These are phyloP conservation scores for Ophiobolus disseminans DNA, from an alignment of 2,329 filamentous ascomycete species.

Conservation along the genomic window DNA sequence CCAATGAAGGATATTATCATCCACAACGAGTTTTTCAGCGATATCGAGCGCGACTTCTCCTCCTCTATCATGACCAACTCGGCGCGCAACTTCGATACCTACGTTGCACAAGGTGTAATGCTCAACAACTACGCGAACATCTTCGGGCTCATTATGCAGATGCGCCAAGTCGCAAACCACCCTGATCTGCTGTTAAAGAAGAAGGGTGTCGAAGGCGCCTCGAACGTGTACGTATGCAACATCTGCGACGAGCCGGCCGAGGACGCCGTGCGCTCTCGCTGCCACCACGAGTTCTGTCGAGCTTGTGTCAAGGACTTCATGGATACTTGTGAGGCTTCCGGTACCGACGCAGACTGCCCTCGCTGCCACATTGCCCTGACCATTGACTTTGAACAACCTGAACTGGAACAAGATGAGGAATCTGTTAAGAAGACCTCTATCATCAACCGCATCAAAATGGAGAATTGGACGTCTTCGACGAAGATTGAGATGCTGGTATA, in stretches of 20 bases:
- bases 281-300: conserved; percentile 91
- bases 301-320: conserved; percentile 82
- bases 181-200: conserved; percentile 94
- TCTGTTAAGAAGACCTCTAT: conserved; percentile 94
- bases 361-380: conserved; percentile 87
- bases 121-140: conserved; percentile 94
- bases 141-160: conserved; percentile 98
- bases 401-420: conserved; percentile 89
- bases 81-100: conserved; percentile 89
- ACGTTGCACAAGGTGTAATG: conserved; percentile 91
- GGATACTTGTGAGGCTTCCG: conserved; percentile 72
- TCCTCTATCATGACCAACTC: conserved; percentile 94
- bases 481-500: conserved; percentile 98
- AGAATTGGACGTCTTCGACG: conserved; percentile 96
- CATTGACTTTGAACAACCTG: conserved; percentile 93
- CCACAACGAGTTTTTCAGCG: conserved; percentile 94
- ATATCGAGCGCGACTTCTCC: conserved; percentile 95
- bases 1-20: conserved; percentile 93
- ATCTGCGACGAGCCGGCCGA: conserved; percentile 97
- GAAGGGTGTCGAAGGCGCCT: conserved; percentile 75
- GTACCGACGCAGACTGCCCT: conserved; percentile 74
- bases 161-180: conserved; percentile 97
- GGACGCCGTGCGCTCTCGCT: conserved; percentile 89
- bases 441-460: conserved; percentile 98
- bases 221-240: conserved; percentile 89